Base-by-base conservation (phyloP, 495 filamentous ascomycete species). In the Penicillium pulvis region DNA sequence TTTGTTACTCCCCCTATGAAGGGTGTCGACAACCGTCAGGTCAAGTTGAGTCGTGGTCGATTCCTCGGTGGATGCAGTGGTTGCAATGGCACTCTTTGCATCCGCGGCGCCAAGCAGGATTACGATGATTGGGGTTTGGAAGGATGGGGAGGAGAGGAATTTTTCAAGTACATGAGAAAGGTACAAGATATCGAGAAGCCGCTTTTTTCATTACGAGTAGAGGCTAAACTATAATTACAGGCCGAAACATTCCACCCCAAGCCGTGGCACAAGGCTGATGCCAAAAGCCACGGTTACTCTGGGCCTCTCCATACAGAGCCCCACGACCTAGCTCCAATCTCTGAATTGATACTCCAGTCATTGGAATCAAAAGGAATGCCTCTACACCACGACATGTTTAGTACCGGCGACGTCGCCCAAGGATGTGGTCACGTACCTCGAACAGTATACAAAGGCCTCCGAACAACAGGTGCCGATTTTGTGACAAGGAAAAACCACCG, bases 61-160 rank as follows among this genome's bases (percentile, higher is more conserved):
- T 80, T 82, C 55, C 76, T 89, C 16, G 83, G 86, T 24, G 85
- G 85, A 5, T 81, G 74, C 47, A 83, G 77, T 57, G 83, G 80
- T 16, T 79, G 81, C 56, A 89, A 87, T 70, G 84, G 83, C 52
- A 87, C 81, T 36, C 76, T 84, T n/a, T 85, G 82, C 65, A 77
- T 87, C 39, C 83, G 83, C 10, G 86, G 85, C 20, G 73, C 69
- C 53, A 80, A 81, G 45, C 81, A 81, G 44, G 85, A 85, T 56
- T 89, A 82, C 53, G 82, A 87, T 70, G 83, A 86, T 59, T 88
- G 84, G 84, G 72, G 61, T 1, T 45, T 83, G 47, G 75, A 78
- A 0, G 82, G 78, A 12, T 84, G 81, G 82, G 76, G 73, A 56
- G 81, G 82, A 8, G 71, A 81, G 30, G 77, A 83, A 36, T 76